A percentile compares a stretch with the other conserved stretches of the same genome.
Evolutionary conservation across 2,329 filamentous ascomycete species (phyloP).

Genomic region (Cladobotryum mycophilum): DNA sequence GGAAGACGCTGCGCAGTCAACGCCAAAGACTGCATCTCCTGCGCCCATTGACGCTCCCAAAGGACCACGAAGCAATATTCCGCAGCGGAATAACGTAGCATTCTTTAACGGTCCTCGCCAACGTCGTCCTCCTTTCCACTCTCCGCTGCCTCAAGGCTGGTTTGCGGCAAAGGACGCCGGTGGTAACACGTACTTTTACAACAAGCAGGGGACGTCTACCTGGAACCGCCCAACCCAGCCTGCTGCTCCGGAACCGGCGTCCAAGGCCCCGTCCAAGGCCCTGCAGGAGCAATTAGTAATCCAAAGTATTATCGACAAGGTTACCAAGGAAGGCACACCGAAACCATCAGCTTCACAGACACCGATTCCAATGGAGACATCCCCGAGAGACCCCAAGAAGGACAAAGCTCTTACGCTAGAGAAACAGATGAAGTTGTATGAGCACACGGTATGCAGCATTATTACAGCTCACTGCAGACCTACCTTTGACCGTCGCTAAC

Average conservation of each 20-base stretch:
- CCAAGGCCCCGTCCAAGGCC: constrained; percentile 59
- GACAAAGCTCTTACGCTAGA: constrained; percentile 67
- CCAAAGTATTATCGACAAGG: constrained; percentile 78
- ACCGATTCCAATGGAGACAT: constrained; percentile 52
- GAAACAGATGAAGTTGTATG: constrained; percentile 92
- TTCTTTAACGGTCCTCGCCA: constrained; percentile 40
- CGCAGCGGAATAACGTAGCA: constrained; percentile 47
- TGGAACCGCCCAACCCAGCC: constrained; percentile 74
- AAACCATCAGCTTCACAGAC: constrained; percentile 54
- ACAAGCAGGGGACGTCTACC: constrained; percentile 66
- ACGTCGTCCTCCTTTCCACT: constrained; percentile 49
- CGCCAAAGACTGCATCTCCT: constrained; percentile 36
- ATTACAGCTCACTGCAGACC: background rate
- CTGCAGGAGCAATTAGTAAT: constrained; percentile 63
- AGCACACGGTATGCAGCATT: constrained; percentile 70
- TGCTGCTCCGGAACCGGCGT: constrained; percentile 52
- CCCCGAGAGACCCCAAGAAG: constrained; percentile 52
- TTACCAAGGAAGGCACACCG: constrained; percentile 61
- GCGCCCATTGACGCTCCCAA: constrained; percentile 47
- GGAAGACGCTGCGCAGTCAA: constrained; percentile 32
- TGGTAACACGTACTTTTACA: constrained; percentile 82
- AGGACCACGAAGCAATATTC: constrained; percentile 54
- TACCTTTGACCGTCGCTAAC: background rate
- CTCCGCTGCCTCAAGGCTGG: constrained; percentile 75
- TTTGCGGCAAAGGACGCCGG: constrained; percentile 65